Evolutionary conservation across 805 yeast species (phyloP).

Genomic region (Diddensiella santjacobensis): DNA sequence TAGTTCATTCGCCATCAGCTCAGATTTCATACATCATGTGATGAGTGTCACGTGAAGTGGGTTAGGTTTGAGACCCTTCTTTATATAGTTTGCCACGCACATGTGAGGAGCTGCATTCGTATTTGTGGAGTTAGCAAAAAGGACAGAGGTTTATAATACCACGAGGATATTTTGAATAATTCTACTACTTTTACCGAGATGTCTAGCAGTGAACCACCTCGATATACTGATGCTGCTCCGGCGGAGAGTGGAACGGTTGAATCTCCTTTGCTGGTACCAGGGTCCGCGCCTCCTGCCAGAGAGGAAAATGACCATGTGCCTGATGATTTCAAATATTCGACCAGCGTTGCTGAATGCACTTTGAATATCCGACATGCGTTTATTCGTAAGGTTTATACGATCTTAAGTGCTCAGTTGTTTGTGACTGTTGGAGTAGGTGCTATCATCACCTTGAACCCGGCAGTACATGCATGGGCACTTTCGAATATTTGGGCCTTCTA

Average conservation of each 20-base stretch:
- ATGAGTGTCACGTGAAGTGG: too few relatives aligned
- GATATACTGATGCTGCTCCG: background rate
- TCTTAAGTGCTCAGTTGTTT: conserved; percentile 61
- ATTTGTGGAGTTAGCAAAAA: too few relatives aligned
- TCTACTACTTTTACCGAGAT: too few relatives aligned
- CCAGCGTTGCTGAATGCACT: conserved; percentile 73
- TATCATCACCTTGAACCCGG: conserved; percentile 43
- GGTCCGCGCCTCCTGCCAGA: conserved; percentile 18
- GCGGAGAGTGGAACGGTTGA: background rate
- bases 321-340: conserved; percentile 78
- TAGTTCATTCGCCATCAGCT: too few relatives aligned
- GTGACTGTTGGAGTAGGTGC: conserved; percentile 58
- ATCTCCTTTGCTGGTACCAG: conserved; percentile 21
- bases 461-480: conserved; percentile 52
- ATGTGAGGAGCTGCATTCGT: too few relatives aligned
- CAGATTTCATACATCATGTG: too few relatives aligned
- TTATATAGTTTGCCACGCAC: too few relatives aligned
- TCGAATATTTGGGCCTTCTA: conserved; percentile 56
- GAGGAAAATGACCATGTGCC: conserved; percentile 30
- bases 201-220: background rate
- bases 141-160: background rate
- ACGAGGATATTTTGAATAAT: background rate
- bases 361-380: conserved; percentile 71
- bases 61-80: too few relatives aligned
- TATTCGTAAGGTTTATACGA: conserved; percentile 72